Percentiles rank a stretch among this genome's conserved stretches.
These are phyloP conservation scores for Talaromyces stipitatus DNA, from an alignment of 495 filamentous ascomycete species.

Conservation along the genomic window DNA sequence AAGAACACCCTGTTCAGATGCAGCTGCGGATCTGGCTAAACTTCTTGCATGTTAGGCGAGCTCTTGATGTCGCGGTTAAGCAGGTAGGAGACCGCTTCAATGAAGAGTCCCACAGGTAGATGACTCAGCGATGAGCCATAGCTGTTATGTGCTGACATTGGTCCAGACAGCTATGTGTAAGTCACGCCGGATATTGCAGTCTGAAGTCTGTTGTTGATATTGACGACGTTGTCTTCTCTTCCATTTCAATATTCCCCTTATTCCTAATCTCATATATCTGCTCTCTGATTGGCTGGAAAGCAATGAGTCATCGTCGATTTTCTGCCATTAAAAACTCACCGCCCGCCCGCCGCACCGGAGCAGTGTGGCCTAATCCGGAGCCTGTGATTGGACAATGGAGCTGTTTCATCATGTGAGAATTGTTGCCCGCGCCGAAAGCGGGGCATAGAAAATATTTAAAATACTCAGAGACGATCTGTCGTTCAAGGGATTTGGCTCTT, in stretches of 20 bases:
- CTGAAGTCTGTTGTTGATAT: no score
- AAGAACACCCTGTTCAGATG: constrained; percentile 17
- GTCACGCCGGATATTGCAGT: no score
- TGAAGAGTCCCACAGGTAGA: no score
- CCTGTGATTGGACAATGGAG: neutral
- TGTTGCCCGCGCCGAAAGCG: neutral
- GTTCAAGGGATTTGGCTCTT: no score
- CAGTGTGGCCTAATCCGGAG: neutral
- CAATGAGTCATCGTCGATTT: neutral
- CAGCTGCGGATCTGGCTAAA: constrained; percentile 9
- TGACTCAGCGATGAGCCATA: no score
- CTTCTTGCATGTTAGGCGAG: constrained; percentile 13
- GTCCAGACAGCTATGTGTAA: no score
- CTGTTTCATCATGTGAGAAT: neutral
- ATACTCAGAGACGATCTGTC: neutral
- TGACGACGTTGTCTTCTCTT: no score
- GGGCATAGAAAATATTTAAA: constrained; percentile 1
- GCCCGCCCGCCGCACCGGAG: neutral
- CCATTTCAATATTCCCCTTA: no score
- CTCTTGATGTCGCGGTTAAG: constrained; percentile 16
- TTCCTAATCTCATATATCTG: neutral
- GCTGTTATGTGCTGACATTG: no score
- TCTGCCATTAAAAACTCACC: neutral
- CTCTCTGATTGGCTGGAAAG: neutral
- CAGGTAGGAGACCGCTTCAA: no score